Evolutionary conservation across 176 grass and related monocot species (phyloP), one percentile per base, ranked within the genome.

Genomic region (Stipa capillata): DNA sequence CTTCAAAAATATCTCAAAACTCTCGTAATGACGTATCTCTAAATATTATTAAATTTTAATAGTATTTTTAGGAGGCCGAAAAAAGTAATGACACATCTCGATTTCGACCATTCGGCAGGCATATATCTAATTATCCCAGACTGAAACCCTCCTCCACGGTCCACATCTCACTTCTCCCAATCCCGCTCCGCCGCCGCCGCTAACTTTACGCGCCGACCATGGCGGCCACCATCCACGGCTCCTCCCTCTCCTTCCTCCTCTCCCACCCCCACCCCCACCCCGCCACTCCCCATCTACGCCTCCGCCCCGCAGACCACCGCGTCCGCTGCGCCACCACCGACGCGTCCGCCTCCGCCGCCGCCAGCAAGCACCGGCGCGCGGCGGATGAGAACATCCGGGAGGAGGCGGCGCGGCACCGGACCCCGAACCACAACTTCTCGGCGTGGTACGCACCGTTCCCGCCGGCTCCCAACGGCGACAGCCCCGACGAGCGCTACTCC

Each of bases 321-420:
- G 44, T 85, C 44, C 89, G 42, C 69, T 85, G 87, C 79, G 53
- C 74, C 69, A 81, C 84, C 50, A 78, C 69, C 50, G 85, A 84
- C 29, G 28, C 74, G 15, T 17, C 63, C 4, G 68, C 75, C 40
- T 18, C 67, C 28, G 7, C 66, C 21, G 17, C 69, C 28, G 17
- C 63, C 45, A 57, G 73, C 50, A 91, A 89, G 79, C 80, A 85
- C 74, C 84, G 86, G 10, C 88, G 91, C n/a, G 50, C 94, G 32
- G 57, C 86, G 36, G 91, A 93, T 12, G 91, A 93, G 84, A 93
- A 97, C 74, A 97, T 97, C 83, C 94, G 94, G 8, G 88, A 97
- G 87, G 94, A 93, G 71, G 94, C 91, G 9, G 76, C 80, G 50
- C 89, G 91, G 10, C 94, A 87, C 79, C 85, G 76, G 20, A 48